phyloP scores from a whole-genome alignment of 371 early-diverging fungal species.

The Caulochytrium protostelioides region DNA sequence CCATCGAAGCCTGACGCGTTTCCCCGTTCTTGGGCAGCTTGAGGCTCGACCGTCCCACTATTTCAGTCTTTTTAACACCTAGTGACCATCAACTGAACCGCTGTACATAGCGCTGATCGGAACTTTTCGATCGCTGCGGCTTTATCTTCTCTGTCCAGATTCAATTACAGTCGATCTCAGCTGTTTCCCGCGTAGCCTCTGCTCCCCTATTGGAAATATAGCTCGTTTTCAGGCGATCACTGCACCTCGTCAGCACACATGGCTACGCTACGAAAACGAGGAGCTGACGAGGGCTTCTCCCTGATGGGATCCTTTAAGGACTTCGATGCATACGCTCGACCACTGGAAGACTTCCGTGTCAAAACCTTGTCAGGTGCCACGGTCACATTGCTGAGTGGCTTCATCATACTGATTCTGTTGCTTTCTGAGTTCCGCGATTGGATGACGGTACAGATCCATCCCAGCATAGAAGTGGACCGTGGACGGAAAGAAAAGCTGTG shows the following conservation, averaged over 20 bases:
- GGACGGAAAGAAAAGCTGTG: slow-evolving; percentile 66
- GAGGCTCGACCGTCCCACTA: too few relatives aligned
- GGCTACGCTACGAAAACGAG: slow-evolving; percentile 24
- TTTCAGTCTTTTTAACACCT: too few relatives aligned
- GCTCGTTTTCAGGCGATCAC: slow-evolving; percentile 9
- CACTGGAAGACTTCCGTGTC: slow-evolving; percentile 80
- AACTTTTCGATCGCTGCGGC: too few relatives aligned
- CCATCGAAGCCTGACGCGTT: too few relatives aligned
- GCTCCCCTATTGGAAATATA: slow-evolving; percentile 3
- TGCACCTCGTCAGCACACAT: not conserved
- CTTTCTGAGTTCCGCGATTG: slow-evolving; percentile 64
- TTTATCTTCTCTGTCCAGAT: too few relatives aligned
- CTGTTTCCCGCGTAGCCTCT: slow-evolving; percentile 5
- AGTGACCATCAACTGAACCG: too few relatives aligned
- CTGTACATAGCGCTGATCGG: too few relatives aligned
- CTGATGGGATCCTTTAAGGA: slow-evolving; percentile 3
- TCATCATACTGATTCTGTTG: slow-evolving; percentile 48
- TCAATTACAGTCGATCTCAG: not conserved
- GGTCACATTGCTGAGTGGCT: slow-evolving; percentile 55
- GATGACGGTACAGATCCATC: slow-evolving; percentile 35
- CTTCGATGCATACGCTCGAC: slow-evolving; percentile 89
- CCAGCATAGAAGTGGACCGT: slow-evolving; percentile 63
- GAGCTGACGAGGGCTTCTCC: not conserved
- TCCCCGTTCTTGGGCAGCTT: too few relatives aligned
- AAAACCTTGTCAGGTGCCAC: slow-evolving; percentile 66